phyloP scores from a whole-genome alignment of 176 grass and related monocot genomes.

The Puya raimondii region DNA sequence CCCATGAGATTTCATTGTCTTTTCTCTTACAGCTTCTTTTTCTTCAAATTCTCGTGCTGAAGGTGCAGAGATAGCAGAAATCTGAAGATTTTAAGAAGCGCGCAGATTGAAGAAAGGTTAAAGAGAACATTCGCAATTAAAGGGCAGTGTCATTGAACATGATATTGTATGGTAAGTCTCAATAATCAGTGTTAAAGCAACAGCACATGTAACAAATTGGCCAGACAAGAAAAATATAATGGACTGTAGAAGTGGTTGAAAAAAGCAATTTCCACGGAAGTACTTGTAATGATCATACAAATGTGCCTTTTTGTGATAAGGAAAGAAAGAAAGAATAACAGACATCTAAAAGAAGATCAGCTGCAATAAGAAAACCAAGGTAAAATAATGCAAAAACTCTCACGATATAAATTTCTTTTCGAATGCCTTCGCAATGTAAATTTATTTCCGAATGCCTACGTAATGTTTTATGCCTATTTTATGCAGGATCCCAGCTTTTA shows the following conservation, averaged over 20 bases:
- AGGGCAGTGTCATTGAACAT: not conserved
- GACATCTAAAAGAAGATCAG: not conserved
- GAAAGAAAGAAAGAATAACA: not conserved
- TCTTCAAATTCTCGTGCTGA: slow-evolving; percentile 11
- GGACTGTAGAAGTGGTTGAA: too few relatives aligned
- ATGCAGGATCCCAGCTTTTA: too few relatives aligned
- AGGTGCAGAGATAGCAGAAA: slow-evolving; percentile 1
- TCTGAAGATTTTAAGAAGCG: slow-evolving; percentile 2
- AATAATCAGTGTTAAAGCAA: not conserved
- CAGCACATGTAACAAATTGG: not conserved
- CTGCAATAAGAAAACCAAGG: not conserved
- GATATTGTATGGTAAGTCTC: not conserved
- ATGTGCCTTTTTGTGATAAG: too few relatives aligned
- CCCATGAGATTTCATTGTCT: slow-evolving; percentile 9
- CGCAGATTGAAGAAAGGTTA: not conserved
- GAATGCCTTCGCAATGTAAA: too few relatives aligned
- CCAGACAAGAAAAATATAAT: not conserved
- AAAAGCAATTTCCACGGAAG: too few relatives aligned
- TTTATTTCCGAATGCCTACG: too few relatives aligned
- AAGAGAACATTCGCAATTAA: not conserved
- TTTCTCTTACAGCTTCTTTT: not conserved
- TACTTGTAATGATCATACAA: too few relatives aligned
- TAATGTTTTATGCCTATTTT: too few relatives aligned
- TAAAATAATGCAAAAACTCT: too few relatives aligned
- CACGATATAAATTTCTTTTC: too few relatives aligned